phyloP scores from a whole-genome alignment of 1,284 basidiomycete genomes.

The Ustilago hordei region DNA sequence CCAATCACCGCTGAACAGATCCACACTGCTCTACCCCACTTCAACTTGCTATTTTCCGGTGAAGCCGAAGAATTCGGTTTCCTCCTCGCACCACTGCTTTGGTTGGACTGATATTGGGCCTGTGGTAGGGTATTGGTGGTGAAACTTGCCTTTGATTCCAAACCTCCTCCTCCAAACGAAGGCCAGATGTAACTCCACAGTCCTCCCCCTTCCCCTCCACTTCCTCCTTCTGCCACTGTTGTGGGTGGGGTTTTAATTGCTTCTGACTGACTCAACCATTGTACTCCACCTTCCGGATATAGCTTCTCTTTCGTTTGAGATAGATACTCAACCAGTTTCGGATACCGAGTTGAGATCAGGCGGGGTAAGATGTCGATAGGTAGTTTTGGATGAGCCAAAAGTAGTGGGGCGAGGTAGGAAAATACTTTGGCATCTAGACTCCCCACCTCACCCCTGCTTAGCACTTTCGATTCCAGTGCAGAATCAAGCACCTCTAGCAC shows the following conservation, averaged over 20 bases:
- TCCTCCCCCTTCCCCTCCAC: neutral
- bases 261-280: slow-evolving; percentile 22
- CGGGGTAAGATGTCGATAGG: slow-evolving; percentile 36
- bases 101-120: neutral
- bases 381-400: slow-evolving; percentile 27
- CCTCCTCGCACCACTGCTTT: neutral
- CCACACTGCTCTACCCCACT: slow-evolving; percentile 53
- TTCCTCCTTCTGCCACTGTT: neutral
- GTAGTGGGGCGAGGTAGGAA: slow-evolving; percentile 51
- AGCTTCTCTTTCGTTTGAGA: slow-evolving; percentile 23
- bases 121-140: slow-evolving; percentile 15
- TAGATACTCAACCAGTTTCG: slow-evolving; percentile 29
- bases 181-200: slow-evolving; percentile 4
- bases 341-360: slow-evolving; percentile 36
- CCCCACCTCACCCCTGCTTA: slow-evolving; percentile 10
- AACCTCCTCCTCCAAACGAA: neutral
- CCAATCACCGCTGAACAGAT: slow-evolving; percentile 56
- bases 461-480: slow-evolving; percentile 2
- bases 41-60: slow-evolving; percentile 35
- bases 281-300: slow-evolving; percentile 10
- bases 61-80: neutral
- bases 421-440: slow-evolving; percentile 52
- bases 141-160: slow-evolving; percentile 39
- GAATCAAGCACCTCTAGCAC: slow-evolving; percentile 39
- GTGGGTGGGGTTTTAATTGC: slow-evolving; percentile 8